Evolutionary conservation across 768 basidiomycete species (phyloP).

Genomic region (Amanita fuliginea): DNA sequence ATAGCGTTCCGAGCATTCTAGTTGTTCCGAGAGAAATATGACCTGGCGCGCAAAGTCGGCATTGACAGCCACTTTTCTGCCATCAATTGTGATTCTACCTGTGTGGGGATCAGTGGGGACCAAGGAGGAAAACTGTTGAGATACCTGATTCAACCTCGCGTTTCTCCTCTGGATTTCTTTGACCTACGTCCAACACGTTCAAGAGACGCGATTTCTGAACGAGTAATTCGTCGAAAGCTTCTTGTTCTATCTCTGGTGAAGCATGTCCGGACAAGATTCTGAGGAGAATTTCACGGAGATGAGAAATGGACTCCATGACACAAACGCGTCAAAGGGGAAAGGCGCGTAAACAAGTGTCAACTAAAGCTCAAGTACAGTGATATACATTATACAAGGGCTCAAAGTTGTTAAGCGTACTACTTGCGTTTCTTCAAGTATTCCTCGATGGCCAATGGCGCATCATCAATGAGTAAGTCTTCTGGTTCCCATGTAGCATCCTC

Average conservation of each 20-base stretch:
- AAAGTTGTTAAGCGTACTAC: no score
- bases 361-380: background rate
- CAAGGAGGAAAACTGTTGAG: conserved; percentile 10
- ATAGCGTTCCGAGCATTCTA: conserved; percentile 76
- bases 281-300: conserved; percentile 42
- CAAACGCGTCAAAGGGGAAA: conserved; percentile 8
- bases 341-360: conserved; percentile 17
- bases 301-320: conserved; percentile 48
- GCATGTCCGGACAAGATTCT: conserved; percentile 34
- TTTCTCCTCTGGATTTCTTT: conserved; percentile 50
- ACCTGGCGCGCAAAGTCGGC: conserved; percentile 70
- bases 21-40: conserved; percentile 69
- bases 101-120: conserved; percentile 4
- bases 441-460: conserved; percentile 34
- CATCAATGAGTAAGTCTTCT: conserved; percentile 29
- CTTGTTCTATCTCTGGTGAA: conserved; percentile 48
- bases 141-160: conserved; percentile 59
- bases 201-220: conserved; percentile 52
- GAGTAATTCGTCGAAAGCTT: conserved; percentile 67
- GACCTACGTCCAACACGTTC: conserved; percentile 55
- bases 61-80: conserved; percentile 63
- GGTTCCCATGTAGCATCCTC: conserved; percentile 52
- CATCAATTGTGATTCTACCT: conserved; percentile 61
- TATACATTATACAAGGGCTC: conserved; percentile 1
- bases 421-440: conserved; percentile 20